Percentiles rank a stretch among this genome's conserved stretches.
phyloP scores from a whole-genome alignment of 768 basidiomycete genomes.

The Xerocomellus chrysenteron region DNA sequence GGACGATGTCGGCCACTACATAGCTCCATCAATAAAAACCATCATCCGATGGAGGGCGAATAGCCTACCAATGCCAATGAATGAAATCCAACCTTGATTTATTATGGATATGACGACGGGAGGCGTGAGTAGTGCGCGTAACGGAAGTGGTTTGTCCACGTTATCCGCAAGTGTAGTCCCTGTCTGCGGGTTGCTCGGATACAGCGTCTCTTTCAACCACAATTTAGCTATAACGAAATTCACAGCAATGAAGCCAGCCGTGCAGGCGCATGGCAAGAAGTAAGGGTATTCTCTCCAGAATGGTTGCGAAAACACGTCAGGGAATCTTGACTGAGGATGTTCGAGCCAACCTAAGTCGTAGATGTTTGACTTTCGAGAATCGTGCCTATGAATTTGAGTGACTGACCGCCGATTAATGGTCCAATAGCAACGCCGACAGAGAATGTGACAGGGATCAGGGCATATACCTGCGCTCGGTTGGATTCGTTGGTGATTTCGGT shows the following conservation, averaged over 20 bases:
- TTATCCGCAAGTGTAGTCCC: not conserved
- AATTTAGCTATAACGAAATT: slow-evolving; percentile 8
- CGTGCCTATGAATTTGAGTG: not conserved
- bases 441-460: not conserved
- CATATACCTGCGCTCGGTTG: not conserved
- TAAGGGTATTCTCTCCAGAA: slow-evolving; percentile 51
- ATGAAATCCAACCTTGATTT: not conserved
- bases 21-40: not conserved
- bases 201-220: slow-evolving; percentile 15
- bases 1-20: not conserved
- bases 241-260: slow-evolving; percentile 5
- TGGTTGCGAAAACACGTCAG: slow-evolving; percentile 39
- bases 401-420: not conserved
- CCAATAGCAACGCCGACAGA: not conserved
- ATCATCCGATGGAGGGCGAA: not conserved
- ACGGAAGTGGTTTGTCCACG: not conserved
- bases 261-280: slow-evolving; percentile 39
- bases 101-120: not conserved
- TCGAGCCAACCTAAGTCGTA: not conserved
- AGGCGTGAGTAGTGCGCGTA: not conserved
- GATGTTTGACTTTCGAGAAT: not conserved
- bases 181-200: not conserved
- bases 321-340: slow-evolving; percentile 47
- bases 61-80: not conserved
- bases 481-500: not conserved